Conservation (phyloP, 176 grass and related monocot genomes). For the Bonia amplexicaulis region DNA sequence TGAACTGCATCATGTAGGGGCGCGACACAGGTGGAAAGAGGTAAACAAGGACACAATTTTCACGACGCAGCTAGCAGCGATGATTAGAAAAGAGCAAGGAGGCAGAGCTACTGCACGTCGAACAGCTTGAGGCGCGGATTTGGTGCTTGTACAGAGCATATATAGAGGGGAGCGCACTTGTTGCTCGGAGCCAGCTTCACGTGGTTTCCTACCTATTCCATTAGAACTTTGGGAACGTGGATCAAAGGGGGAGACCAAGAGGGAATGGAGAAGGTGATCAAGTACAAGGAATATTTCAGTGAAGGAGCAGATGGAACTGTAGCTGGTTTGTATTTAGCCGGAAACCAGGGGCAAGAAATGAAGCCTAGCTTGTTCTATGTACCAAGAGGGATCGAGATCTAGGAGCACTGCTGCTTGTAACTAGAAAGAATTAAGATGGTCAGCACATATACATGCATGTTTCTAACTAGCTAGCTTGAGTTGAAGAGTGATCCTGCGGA, state of each 20-base stretch:
- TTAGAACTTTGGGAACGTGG: conserved; percentile 41
- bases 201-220: conserved; percentile 30
- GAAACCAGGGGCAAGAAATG: conserved; percentile 18
- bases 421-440: conserved; percentile 11
- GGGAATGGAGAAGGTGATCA: conserved; percentile 41
- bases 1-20: conserved; percentile 96
- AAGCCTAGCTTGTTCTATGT: conserved; percentile 25
- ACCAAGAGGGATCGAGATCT: conserved; percentile 29
- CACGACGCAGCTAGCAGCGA: conserved; percentile 16
- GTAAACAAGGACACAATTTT: conserved; percentile 6
- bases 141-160: conserved; percentile 95
- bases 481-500: not conserved
- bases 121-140: conserved; percentile 54
- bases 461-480: conserved; percentile 3
- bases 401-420: conserved; percentile 13
- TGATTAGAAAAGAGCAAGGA: conserved; percentile 40
- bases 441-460: not conserved
- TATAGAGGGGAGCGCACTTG: conserved; percentile 81
- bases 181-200: conserved; percentile 48
- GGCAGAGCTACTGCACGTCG: conserved; percentile 45
- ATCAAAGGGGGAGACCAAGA: conserved; percentile 24
- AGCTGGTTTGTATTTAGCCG: conserved; percentile 37
- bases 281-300: conserved; percentile 84
- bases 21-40: conserved; percentile 4
- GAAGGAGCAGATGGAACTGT: conserved; percentile 33